Evolutionary conservation across 1,284 basidiomycete species (phyloP).

Genomic region (Puccinia novopanici): DNA sequence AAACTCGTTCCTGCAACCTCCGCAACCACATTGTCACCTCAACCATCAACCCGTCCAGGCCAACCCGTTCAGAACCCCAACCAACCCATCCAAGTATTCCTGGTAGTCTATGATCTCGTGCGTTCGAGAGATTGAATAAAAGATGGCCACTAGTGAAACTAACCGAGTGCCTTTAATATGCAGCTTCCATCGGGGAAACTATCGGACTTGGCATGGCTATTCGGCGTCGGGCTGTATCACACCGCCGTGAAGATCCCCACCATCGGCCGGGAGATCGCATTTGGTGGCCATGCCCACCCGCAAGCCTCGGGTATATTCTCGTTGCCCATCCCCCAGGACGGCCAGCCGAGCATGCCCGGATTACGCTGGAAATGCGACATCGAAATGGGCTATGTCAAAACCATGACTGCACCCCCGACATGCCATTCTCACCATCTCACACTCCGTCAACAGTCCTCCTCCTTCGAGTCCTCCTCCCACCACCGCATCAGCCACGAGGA

Average conservation of each 20-base stretch:
- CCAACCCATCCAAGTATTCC: constrained; percentile 28
- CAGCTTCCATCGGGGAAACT: constrained; percentile 33
- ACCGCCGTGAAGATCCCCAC: constrained; percentile 33
- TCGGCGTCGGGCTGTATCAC: constrained; percentile 40
- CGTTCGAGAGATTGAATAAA: neutral
- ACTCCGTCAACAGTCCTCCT: neutral
- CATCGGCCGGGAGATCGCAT: constrained; percentile 31
- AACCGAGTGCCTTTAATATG: neutral
- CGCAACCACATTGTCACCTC: too few relatives aligned
- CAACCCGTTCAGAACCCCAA: neutral
- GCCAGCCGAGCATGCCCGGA: constrained; percentile 28
- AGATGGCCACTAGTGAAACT: neutral
- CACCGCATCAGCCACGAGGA: neutral
- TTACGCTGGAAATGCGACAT: constrained; percentile 32
- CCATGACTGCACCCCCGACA: neutral
- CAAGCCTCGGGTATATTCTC: constrained; percentile 40
- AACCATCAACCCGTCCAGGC: too few relatives aligned
- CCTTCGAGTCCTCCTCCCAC: neutral
- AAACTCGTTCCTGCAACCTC: too few relatives aligned
- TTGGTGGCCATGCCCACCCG: constrained; percentile 39
- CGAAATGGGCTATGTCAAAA: constrained; percentile 34
- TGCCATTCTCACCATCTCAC: neutral
- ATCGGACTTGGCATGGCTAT: constrained; percentile 39
- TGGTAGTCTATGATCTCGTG: constrained; percentile 44
- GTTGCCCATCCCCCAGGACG: constrained; percentile 18